phyloP scores from a whole-genome alignment of 768 basidiomycete genomes.

The Gloeopeniophorella convolvens region DNA sequence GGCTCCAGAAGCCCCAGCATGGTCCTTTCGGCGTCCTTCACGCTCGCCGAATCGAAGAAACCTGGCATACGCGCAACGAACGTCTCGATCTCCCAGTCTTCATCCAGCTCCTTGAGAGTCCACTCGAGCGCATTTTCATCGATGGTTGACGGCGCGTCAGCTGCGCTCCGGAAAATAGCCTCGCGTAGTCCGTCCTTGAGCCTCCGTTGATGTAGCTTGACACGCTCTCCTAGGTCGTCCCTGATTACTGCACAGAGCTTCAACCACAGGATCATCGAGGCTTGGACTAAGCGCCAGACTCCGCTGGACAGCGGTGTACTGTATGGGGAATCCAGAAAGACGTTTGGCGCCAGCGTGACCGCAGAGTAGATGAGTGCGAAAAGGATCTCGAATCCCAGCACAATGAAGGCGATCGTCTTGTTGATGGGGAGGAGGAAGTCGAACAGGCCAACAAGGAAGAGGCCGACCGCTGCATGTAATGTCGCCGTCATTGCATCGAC shows the following conservation, averaged over 20 bases:
- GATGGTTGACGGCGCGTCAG: background rate
- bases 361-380: background rate
- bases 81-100: slow-evolving; percentile 1
- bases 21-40: background rate
- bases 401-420: slow-evolving; percentile 1
- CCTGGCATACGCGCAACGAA: slow-evolving; percentile 1
- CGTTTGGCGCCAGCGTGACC: background rate
- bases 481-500: background rate
- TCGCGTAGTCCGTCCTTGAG: background rate
- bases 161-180: background rate
- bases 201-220: background rate
- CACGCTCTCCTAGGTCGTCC: background rate
- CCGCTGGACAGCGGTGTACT: slow-evolving; percentile 1
- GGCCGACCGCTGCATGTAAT: background rate
- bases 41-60: background rate
- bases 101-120: slow-evolving; percentile 2
- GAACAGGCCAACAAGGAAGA: slow-evolving; percentile 7
- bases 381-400: background rate
- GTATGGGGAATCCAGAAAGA: background rate
- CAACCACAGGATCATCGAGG: background rate
- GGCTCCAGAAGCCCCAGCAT: background rate
- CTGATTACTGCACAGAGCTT: background rate
- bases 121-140: slow-evolving; percentile 1
- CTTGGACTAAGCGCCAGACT: background rate
- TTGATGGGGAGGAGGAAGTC: slow-evolving; percentile 9